Evolutionary conservation across 352 stramenopile genomes (phyloP).

Genomic region (Pythium volutum): DNA sequence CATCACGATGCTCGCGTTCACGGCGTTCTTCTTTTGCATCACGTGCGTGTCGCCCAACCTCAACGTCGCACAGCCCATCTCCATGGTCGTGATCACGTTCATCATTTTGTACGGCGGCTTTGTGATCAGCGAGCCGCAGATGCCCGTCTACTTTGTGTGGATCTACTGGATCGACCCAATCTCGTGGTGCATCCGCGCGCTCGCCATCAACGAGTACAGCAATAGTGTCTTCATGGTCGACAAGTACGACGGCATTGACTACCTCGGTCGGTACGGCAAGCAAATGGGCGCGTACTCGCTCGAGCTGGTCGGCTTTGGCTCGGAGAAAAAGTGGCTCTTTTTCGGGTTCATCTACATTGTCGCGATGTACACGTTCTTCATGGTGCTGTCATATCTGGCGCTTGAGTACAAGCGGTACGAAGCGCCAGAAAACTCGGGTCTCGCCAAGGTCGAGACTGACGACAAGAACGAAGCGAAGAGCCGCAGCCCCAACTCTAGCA

Average conservation of each 20-base stretch:
- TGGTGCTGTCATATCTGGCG: conserved; percentile 28
- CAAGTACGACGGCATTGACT: conserved; percentile 25
- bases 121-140: conserved; percentile 31
- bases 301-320: conserved; percentile 24
- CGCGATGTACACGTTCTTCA: conserved; percentile 28
- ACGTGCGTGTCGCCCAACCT: conserved; percentile 25
- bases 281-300: conserved; percentile 27
- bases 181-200: conserved; percentile 28
- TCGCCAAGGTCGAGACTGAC: conserved; percentile 3
- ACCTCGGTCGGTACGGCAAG: conserved; percentile 21
- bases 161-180: conserved; percentile 49
- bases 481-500: conserved; percentile 16
- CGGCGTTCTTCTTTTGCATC: conserved; percentile 36
- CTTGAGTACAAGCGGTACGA: conserved; percentile 35
- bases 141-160: conserved; percentile 29
- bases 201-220: conserved; percentile 31
- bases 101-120: conserved; percentile 41
- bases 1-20: conserved; percentile 33
- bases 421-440: conserved; percentile 23
- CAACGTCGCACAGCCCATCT: conserved; percentile 31
- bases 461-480: conserved; percentile 1
- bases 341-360: conserved; percentile 27
- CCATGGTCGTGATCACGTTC: conserved; percentile 29
- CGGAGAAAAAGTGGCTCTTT: conserved; percentile 28
- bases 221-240: conserved; percentile 15